Percentiles rank a stretch among this genome's conserved stretches.
Conservation (phyloP, 129 eudicot genomes). For the Centaurea solstitialis region DNA sequence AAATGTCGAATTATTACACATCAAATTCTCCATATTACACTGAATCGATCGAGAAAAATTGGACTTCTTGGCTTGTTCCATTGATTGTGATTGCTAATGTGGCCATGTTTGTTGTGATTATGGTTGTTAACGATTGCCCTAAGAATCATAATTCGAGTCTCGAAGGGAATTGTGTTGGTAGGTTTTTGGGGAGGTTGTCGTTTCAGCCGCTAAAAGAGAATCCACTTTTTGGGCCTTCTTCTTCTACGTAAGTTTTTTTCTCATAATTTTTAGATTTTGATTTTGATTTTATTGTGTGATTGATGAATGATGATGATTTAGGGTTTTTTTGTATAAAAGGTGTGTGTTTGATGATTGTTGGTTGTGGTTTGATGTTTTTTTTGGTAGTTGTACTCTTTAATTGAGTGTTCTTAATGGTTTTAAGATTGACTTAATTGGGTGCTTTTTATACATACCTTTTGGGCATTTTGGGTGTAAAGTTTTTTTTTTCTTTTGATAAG, state of each 20-base stretch:
- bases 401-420: slow-evolving; percentile 12
- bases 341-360: background rate
- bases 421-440: background rate
- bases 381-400: background rate
- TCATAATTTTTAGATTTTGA: background rate
- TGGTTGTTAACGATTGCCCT: slow-evolving; percentile 87
- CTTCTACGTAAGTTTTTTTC: slow-evolving; percentile 56
- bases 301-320: slow-evolving; percentile 3
- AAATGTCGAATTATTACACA: slow-evolving; percentile 22
- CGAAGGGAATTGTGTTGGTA: slow-evolving; percentile 69
- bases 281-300: background rate
- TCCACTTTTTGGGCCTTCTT: slow-evolving; percentile 97
- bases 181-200: slow-evolving; percentile 84
- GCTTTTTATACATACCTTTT: slow-evolving; percentile 1
- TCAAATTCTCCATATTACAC: slow-evolving; percentile 40
- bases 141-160: slow-evolving; percentile 38
- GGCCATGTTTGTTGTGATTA: slow-evolving; percentile 65
- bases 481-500: too few species aligned
- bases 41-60: slow-evolving; percentile 44
- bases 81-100: slow-evolving; percentile 85
- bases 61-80: slow-evolving; percentile 95
- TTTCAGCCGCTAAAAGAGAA: slow-evolving; percentile 87
- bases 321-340: background rate
- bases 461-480: slow-evolving; percentile 19
- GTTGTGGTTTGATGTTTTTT: slow-evolving; percentile 1